Evolutionary conservation across 176 grass and related monocot species (phyloP), one percentile per base, ranked within the genome.

Genomic region (Puya raimondii): DNA sequence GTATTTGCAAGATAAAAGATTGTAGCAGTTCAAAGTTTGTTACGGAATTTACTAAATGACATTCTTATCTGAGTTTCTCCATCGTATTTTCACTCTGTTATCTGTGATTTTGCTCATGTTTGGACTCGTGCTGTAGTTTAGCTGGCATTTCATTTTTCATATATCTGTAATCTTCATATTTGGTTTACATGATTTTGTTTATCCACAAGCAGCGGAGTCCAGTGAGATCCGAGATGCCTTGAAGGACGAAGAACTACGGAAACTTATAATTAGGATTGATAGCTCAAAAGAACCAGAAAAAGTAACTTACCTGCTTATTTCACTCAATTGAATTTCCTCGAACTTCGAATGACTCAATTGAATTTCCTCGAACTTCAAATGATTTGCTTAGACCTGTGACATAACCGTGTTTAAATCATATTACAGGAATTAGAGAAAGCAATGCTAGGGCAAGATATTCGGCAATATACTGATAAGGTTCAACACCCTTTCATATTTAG

Each of bases 371-470:
- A 42, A 42, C 33, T 42, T 42, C 4, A n/a, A 18, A 10, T 16
- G 17, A 61, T n/a, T 59, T 59, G n/a, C 16, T 59, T 59, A 59
- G 15, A 17, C 20, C 16, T 9, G 22, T 61, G 56, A 7, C 21
- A 2, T 10, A 61, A 61, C n/a, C 2, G 9, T 20, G 9, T 16
- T n/a, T 18, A 2, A 9, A 61, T 61, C 21, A 18, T 16, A 2
- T 61, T 76, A 23, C 68, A 93, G 90, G 90, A 93, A 74, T 79
- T 93, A 64, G 86, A 89, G 53, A 93, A 79, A 66, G 7, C 79
- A 48, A 84, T 93, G 77, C 76, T 75, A 84, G 73, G 52, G 64
- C 63, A 80, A 79, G 53, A 23, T 74, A 89, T 93, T 81, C 48
- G 33, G 74, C 78, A 89, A 54, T 84, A 89, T 65, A 68, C 80